Conservation (phyloP, 805 yeast genomes). For the Kuraishia borneana region DNA sequence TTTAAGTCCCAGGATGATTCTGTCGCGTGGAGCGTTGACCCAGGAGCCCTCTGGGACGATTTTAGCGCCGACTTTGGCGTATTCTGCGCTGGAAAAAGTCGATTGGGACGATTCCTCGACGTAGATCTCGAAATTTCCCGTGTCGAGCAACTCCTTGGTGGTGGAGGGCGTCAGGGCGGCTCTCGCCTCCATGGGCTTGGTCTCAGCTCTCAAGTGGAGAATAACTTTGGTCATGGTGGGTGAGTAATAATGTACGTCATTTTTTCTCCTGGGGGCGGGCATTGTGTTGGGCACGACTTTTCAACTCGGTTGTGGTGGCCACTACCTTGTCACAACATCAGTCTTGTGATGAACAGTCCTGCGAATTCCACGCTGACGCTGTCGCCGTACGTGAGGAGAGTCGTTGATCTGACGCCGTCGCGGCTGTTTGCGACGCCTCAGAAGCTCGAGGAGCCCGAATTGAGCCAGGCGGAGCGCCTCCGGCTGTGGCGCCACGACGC, state of each 20-base stretch:
- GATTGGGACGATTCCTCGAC: slow-evolving; percentile 87
- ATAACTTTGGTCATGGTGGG: slow-evolving; percentile 27
- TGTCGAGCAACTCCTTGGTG: slow-evolving; percentile 69
- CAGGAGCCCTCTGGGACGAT: slow-evolving; percentile 93
- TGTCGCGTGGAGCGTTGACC: slow-evolving; percentile 82
- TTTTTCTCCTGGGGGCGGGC: no score
- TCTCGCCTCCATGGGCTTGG: slow-evolving; percentile 94
- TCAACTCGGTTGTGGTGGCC: no score
- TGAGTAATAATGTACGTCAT: no score
- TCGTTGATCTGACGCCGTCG: slow-evolving; percentile 3
- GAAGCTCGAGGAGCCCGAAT: slow-evolving; percentile 25
- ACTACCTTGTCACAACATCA: no score
- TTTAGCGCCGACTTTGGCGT: slow-evolving; percentile 67
- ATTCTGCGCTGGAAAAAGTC: slow-evolving; percentile 67
- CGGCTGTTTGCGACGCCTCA: slow-evolving; percentile 7
- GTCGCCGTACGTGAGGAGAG: slow-evolving; percentile 48
- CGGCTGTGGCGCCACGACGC: slow-evolving; percentile 94
- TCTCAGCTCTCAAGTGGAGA: slow-evolving; percentile 90
- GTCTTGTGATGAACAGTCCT: slow-evolving; percentile 4
- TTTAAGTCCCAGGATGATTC: slow-evolving; percentile 87
- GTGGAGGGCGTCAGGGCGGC: slow-evolving; percentile 94
- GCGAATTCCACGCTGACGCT: slow-evolving; percentile 66
- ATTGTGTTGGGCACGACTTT: no score
- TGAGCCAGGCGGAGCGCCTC: slow-evolving; percentile 75
- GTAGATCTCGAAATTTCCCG: slow-evolving; percentile 71